Evolutionary conservation across 2,329 filamentous ascomycete species (phyloP).

Genomic region (Pseudonectria buxi): DNA sequence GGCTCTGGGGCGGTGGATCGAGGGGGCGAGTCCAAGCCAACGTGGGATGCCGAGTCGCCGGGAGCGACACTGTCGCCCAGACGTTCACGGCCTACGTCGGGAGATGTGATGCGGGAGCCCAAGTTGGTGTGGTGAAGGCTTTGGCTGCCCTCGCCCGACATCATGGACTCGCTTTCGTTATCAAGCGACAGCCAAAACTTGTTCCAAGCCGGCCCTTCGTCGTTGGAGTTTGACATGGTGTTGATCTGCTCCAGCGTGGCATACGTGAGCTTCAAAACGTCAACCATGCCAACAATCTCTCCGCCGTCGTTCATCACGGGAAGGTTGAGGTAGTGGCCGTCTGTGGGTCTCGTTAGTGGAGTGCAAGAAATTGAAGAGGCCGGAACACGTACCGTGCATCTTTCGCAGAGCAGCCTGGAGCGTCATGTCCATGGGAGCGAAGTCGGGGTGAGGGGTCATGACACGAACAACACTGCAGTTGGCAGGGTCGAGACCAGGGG

Average conservation of each 20-base stretch:
- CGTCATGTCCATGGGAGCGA: slow-evolving; percentile 97
- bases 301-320: slow-evolving; percentile 97
- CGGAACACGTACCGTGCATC: slow-evolving; percentile 76
- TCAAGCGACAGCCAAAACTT: slow-evolving; percentile 98
- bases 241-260: slow-evolving; percentile 97
- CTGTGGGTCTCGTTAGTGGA: slow-evolving; percentile 39
- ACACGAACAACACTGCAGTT: slow-evolving; percentile 97
- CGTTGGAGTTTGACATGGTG: slow-evolving; percentile 81
- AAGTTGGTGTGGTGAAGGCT: slow-evolving; percentile 59
- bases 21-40: slow-evolving; percentile 71
- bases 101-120: slow-evolving; percentile 70
- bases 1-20: slow-evolving; percentile 52
- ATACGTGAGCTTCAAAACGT: slow-evolving; percentile 96
- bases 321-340: slow-evolving; percentile 96
- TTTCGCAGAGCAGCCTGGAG: slow-evolving; percentile 96
- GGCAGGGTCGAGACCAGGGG: slow-evolving; percentile 84
- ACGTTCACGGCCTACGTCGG: slow-evolving; percentile 65
- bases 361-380: neutral
- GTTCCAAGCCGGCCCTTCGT: slow-evolving; percentile 96
- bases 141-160: slow-evolving; percentile 83
- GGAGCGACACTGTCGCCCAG: slow-evolving; percentile 79
- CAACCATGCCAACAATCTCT: slow-evolving; percentile 99
- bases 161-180: slow-evolving; percentile 90
- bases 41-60: slow-evolving; percentile 89
- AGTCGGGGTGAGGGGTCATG: slow-evolving; percentile 98